Base-by-base conservation (phyloP, 1,284 basidiomycete genomes). In the Cryptococcus sp. region DNA sequence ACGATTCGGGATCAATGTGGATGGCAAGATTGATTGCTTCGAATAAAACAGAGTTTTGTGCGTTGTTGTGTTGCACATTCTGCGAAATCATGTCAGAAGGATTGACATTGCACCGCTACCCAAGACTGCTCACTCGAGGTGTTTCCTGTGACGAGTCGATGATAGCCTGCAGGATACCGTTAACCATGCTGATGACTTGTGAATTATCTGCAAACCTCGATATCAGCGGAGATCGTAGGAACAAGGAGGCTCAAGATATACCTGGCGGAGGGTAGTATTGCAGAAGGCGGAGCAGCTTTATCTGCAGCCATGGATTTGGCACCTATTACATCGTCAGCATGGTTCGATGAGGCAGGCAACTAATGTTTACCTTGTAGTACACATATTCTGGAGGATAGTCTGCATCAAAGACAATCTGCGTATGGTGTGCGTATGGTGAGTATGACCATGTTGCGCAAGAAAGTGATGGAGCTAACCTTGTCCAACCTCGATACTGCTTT, bases 51-150 rank as follows among this genome's bases (percentile, higher is more conserved):
- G 96, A 91, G 74, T 98, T 94, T 73, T 96, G 93, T 13, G 95
- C 96, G 69, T 99, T 99, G 77, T 96, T 97, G 75, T 99, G 96
- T 73, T 99, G 96, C 15, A 98, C 90, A 68, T 98, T 98, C 67
- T 92, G 57, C 4, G 40, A 25, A 22, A 16, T 29, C 17, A 38
- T 25, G 41, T n/a, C 2, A 7, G 1, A 20, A 5, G 10, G 40
- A 16, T 3, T n/a, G n/a, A 7, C 10, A 23, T 25, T 40, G 6
- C 38, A 40, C 50, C 19, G 17, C 8, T 13, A 6, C 7, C 26
- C 16, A 47, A 13, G 22, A 4, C 6, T 8, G 46, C 70, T 44
- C 40, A 75, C 73, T 55, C 70, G 85, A 16, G 92, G 89, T 16
- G 89, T 89, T 69, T 96, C 93, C 26, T 92, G 88, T n/a, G 92